phyloP scores from a whole-genome alignment of 768 basidiomycete genomes.

The Rubroboletus pulcherrimus region DNA sequence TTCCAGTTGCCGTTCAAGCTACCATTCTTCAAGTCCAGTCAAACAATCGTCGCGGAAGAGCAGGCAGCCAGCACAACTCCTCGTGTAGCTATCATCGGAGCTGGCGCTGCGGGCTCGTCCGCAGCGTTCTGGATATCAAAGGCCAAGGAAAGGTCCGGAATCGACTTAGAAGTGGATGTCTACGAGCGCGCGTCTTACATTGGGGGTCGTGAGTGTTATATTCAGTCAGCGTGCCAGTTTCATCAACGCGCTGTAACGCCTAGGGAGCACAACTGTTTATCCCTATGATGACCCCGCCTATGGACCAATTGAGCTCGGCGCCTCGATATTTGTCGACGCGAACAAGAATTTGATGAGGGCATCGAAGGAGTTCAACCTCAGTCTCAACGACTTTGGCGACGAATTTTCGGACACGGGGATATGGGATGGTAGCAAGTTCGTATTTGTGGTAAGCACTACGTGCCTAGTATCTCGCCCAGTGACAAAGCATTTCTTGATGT shows the following conservation, averaged over 20 bases:
- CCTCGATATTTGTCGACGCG: conserved; percentile 76
- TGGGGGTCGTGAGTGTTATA: conserved; percentile 71
- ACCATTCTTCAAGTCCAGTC: conserved; percentile 47
- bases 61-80: conserved; percentile 32
- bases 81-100: conserved; percentile 83
- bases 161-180: conserved; percentile 77
- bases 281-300: conserved; percentile 61
- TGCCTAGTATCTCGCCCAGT: not conserved
- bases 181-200: conserved; percentile 76
- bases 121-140: conserved; percentile 83
- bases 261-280: conserved; percentile 76
- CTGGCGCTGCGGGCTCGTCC: conserved; percentile 82
- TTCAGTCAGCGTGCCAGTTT: not conserved
- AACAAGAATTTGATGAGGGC: conserved; percentile 77
- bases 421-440: conserved; percentile 79
- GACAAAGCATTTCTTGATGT: not conserved
- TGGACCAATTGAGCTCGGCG: conserved; percentile 76
- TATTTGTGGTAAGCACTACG: conserved; percentile 51
- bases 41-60: conserved; percentile 18
- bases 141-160: conserved; percentile 63
- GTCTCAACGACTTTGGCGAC: conserved; percentile 46
- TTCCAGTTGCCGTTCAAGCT: conserved; percentile 53
- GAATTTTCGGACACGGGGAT: conserved; percentile 53
- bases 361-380: conserved; percentile 74
- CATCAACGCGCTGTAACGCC: conserved; percentile 1